Base-by-base conservation (phyloP, 805 yeast species). In the Lipomyces chichibuensis region DNA sequence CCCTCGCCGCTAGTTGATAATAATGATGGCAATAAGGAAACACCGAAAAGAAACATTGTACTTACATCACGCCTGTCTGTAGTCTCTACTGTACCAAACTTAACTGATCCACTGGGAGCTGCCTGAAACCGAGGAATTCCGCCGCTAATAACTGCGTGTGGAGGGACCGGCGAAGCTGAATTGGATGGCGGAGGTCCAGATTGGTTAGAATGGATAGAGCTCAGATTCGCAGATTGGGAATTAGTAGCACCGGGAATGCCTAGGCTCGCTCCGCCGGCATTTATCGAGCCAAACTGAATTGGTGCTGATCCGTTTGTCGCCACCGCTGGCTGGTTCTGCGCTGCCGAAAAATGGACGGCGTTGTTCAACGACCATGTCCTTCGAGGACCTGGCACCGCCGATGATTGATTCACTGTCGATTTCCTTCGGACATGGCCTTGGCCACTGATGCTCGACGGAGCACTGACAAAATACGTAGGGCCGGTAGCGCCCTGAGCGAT, bases 271-370 rank as follows among this genome's bases (percentile, higher is more conserved):
- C 64, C 60, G 59, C 53, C 46, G 17, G 64, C 60, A 29, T 60
- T 60, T 43, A 69, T 67, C 3, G 72, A 62, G 27, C 72, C 72
- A 53, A 69, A 69, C 61, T 65, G 72, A 37, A 69, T 64, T 8
- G 66, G 60, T 7, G 64, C 63, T 11, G 65, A 57, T 9, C 59
- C 64, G 20, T 32, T 32, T 9, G 59, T 55, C 29, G 53, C 59
- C 23, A 60, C n/a, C 51, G 51, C 23, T 27, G 59, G 62, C 55
- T 51, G 62, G 49, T 60, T 52, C 39, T 64, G 56, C 49, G 43
- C 59, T 23, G 61, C 55, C 17, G 62, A 27, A 27, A 61, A 61
- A n/a, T 60, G 64, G 14, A 65, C 62, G 9, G 53, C 37, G 57
- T 61, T 51, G 55, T 57, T 53, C 57, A 59, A 56, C 17, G 64